Base-by-base conservation (phyloP, 345 rosid species). In the Angophora floribunda region DNA sequence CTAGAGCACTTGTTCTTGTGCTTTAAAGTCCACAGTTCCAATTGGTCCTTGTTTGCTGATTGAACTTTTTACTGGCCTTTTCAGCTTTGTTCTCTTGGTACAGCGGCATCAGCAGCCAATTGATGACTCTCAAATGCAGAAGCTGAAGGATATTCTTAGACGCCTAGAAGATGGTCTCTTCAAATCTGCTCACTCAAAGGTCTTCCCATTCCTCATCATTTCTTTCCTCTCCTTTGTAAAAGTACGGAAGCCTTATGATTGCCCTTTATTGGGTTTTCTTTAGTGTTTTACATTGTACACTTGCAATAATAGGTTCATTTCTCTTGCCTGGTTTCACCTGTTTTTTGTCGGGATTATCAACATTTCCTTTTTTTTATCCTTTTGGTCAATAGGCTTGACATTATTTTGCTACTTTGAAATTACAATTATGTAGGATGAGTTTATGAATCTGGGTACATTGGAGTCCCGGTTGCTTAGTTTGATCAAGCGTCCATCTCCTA, bases 31-130 rank as follows among this genome's bases (percentile, higher is more conserved):
- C 63, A 57, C 13, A 4, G 63, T 57, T 57, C n/a, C 63, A 57
- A 0, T 0, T 1, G 4, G 63, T 22, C 28, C n/a, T 4, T 57
- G 63, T 57, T 24, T 0, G 13, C 13, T 24, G n/a, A 57, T 4
- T 57, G 65, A 57, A 57, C 65, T 24, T 57, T 10, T 57, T 57
- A 57, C 14, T 57, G n/a, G 24, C 65, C n/a, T 57, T 24, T 57
- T 24, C 1, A 4, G n/a, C 65, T 57, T 10, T 57, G 1, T 24
- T 57, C n/a, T 24, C 13, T 57, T 57, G 10, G 65, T n/a, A 57
- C 65, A 57, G 65, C 13, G 14, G 13, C 14, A 24, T 57, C n/a
- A 0, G 13, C n/a, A 57, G n/a, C 63, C 63, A 57, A 57, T 57
- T 1, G 1, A 57, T 57, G 65, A 57, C 3, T 57, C 65, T 10